Evolutionary conservation across 768 basidiomycete genomes (phyloP).

Genomic region (Lentinus tigrinus): DNA sequence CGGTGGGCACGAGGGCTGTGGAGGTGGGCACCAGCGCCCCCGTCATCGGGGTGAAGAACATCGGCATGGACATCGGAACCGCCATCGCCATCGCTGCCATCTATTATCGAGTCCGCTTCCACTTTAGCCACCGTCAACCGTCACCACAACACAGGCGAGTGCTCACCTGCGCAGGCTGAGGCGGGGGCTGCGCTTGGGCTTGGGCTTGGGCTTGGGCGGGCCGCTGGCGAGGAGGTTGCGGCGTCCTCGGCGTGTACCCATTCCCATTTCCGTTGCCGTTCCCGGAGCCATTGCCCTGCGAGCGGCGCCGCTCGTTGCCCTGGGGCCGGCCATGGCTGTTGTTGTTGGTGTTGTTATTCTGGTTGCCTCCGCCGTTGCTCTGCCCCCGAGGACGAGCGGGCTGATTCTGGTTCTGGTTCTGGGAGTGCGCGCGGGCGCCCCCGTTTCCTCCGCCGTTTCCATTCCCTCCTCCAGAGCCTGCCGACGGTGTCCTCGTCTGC

Average conservation of each 20-base stretch:
- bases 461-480: not conserved
- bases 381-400: not conserved
- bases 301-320: not conserved
- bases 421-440: not conserved
- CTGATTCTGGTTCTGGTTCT: not conserved
- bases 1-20: no score
- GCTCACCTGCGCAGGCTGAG: not conserved
- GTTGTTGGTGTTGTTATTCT: not conserved
- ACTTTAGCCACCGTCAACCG: no score
- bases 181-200: not conserved
- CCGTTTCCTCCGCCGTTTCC: not conserved
- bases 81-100: no score
- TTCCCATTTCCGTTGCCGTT: not conserved
- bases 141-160: not conserved
- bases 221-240: not conserved
- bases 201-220: no score
- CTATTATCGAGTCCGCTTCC: no score
- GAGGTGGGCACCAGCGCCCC: no score
- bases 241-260: not conserved
- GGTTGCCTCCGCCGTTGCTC: not conserved
- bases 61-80: no score
- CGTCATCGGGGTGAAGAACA: no score
- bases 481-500: no score
- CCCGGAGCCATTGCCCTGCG: not conserved
- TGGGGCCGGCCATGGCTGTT: not conserved